Percentiles rank a stretch among this genome's conserved stretches.
Conservation (phyloP, 2,329 filamentous ascomycete genomes). For the Coniochaeta prunicola region DNA sequence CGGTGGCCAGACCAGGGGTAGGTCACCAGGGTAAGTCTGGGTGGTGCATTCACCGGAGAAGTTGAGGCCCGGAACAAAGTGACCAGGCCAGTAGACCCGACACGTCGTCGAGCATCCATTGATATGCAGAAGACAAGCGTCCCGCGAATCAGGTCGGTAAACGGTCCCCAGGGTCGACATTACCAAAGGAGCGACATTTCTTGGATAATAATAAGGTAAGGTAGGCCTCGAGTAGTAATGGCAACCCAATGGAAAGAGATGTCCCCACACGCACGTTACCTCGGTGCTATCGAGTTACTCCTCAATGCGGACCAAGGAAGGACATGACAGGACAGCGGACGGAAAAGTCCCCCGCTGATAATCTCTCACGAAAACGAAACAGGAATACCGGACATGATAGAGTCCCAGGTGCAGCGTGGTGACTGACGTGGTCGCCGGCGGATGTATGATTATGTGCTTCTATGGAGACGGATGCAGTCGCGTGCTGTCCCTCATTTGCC, state of each 20-base stretch:
- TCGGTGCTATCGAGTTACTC: not conserved
- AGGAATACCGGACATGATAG: not conserved
- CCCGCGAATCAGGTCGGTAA: not conserved
- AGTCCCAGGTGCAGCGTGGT: not conserved
- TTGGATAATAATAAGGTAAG: not conserved
- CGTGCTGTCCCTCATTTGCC: not conserved
- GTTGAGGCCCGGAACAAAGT: not conserved
- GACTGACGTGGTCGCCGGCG: not conserved
- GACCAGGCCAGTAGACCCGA: not conserved
- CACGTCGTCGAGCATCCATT: not conserved
- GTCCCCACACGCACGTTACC: not conserved
- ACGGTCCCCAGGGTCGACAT: not conserved
- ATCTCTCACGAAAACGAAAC: not conserved
- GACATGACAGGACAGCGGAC: not conserved
- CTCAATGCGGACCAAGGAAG: not conserved
- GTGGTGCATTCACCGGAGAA: not conserved
- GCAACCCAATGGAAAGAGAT: not conserved
- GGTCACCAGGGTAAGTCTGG: not conserved
- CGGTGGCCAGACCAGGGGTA: not conserved
- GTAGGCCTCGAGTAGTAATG: not conserved
- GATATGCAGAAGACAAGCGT: not conserved
- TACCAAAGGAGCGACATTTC: not conserved
- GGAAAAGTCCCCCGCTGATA: not conserved
- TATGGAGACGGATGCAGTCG: not conserved
- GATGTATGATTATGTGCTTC: not conserved